Evolutionary conservation across 768 basidiomycete species (phyloP).

Genomic region (Kwoniella mangroviensis): DNA sequence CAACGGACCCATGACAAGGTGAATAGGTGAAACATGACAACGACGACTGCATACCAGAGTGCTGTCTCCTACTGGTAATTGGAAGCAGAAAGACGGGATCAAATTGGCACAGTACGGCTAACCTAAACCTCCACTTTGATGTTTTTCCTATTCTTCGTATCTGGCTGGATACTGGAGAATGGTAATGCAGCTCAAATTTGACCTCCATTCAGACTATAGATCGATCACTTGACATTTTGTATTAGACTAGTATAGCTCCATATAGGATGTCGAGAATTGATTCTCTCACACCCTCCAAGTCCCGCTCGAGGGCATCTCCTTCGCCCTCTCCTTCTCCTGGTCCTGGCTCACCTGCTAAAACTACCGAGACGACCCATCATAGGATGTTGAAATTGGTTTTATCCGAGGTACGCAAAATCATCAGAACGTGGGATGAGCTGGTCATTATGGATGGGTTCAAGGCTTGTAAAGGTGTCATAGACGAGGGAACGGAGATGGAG

Average conservation of each 20-base stretch:
- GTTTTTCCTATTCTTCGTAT: not conserved
- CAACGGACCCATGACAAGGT: not conserved
- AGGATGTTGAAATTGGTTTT: conserved; percentile 73
- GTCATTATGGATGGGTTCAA: conserved; percentile 78
- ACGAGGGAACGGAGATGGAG: conserved; percentile 84
- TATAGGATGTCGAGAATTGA: conserved; percentile 46
- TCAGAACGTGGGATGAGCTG: conserved; percentile 82
- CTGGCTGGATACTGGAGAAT: too few relatives aligned
- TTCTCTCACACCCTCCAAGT: conserved; percentile 39
- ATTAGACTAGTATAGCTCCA: too few relatives aligned
- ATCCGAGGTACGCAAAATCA: conserved; percentile 68
- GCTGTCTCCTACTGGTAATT: not conserved
- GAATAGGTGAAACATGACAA: not conserved
- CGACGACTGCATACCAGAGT: not conserved
- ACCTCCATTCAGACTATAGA: not conserved
- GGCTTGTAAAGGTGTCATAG: conserved; percentile 71
- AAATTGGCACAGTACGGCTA: not conserved
- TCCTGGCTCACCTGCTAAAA: conserved; percentile 3
- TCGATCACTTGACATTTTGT: too few relatives aligned
- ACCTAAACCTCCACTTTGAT: conserved; percentile 5
- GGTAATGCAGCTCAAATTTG: too few relatives aligned
- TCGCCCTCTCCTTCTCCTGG: conserved; percentile 35
- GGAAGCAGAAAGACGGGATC: conserved; percentile 1
- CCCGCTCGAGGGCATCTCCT: conserved; percentile 8
- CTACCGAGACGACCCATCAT: conserved; percentile 75